Conservation (phyloP, 176 grass and related monocot genomes). For the sorghum (Sorghum bicolor) region DNA sequence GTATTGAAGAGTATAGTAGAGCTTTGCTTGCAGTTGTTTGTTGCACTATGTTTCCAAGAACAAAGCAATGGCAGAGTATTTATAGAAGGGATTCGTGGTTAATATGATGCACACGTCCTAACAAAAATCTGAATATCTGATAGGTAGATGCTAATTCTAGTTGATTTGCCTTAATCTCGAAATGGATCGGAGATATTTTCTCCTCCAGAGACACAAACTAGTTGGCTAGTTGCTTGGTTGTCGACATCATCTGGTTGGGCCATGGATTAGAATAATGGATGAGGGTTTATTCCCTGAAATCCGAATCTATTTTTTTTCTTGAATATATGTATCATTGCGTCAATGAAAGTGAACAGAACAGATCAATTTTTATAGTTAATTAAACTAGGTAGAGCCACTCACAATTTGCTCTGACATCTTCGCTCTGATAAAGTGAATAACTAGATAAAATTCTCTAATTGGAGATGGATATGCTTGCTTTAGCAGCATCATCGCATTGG, state of each 20-base stretch:
- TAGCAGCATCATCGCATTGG: background rate
- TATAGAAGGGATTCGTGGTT: conserved; percentile 27
- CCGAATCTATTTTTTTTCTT: background rate
- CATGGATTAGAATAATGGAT: background rate
- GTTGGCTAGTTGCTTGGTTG: conserved; percentile 11
- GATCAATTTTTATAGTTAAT: background rate
- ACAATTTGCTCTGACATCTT: background rate
- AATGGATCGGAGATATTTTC: conserved; percentile 33
- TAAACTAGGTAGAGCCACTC: background rate
- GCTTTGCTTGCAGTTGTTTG: conserved; percentile 4
- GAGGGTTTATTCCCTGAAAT: conserved; percentile 1
- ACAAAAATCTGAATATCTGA: background rate
- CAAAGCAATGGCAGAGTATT: conserved; percentile 20
- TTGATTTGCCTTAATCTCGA: background rate
- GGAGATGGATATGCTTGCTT: background rate
- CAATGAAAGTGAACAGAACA: background rate
- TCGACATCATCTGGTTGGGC: background rate
- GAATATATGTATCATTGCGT: background rate
- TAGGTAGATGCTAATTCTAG: background rate
- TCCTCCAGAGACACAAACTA: background rate
- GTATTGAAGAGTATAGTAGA: background rate
- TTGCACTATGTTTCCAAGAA: conserved; percentile 3
- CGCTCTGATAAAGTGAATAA: background rate
- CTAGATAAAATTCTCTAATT: background rate
- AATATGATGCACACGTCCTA: background rate